Evolutionary conservation across 2,329 filamentous ascomycete species (phyloP), one percentile per base, ranked within the genome.

Genomic region (Colletotrichum falcatum): DNA sequence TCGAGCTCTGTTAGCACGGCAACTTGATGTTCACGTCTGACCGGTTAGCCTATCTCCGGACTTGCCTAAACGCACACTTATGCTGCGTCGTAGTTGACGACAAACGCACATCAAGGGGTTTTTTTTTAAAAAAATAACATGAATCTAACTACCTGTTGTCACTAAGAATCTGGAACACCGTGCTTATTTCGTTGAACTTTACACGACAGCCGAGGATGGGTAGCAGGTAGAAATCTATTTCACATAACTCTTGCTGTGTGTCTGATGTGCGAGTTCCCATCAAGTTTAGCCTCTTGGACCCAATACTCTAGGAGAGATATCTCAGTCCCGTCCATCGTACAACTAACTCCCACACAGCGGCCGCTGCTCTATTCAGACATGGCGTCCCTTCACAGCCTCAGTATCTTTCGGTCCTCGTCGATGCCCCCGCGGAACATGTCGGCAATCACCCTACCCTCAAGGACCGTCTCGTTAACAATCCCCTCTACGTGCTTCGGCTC

Each of bases 401-500:
- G 48, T 48, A 90, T 88, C 74, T 86, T 82, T 14, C 89, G 83
- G 53, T 86, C 77, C 51, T 83, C 79, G 67, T 84, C 85, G 44
- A 94, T 89, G 0, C 90, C 92, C 0, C 93, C 93, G 71, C 93
- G 83, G 73, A 94, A 93, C 77, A 93, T 82, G 71, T 94, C 91
- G 35, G 83, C 84, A 37, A 96, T 88, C 0, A 96, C 86, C 37
- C 84, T 88, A 0, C 93, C 92, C 30, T 84, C 84, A 8, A 89
- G 54, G 0, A 96, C 81, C 6, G 93, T 95, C 83, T 94, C 90
- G 26, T 84, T 81, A 6, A 96, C 85, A 56, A 96, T 88, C 0
- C 93, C 93, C 77, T 94, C 91, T 0, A 95, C 92, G 78, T 95
- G 88, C 76, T 85, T 87, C 4, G 92, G 91, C 74, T 92, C 91